phyloP scores from a whole-genome alignment of 805 yeast genomes.

The Saccharomycopsis selenospora region DNA sequence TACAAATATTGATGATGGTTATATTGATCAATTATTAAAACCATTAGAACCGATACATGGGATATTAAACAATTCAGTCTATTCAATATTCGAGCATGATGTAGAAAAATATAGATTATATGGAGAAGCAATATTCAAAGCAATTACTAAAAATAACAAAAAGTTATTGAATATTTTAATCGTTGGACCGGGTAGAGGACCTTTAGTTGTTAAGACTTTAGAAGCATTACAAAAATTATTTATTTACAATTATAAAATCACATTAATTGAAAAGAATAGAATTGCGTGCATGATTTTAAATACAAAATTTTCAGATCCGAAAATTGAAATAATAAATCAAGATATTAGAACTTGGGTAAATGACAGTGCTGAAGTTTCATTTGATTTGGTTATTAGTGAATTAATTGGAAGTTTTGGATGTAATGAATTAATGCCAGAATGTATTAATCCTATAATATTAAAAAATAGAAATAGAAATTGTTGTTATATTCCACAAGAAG shows the following conservation, averaged over 20 bases:
- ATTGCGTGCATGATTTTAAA: background rate
- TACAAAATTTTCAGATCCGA: background rate
- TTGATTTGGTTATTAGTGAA: conserved; percentile 69
- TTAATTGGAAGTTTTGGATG: conserved; percentile 88
- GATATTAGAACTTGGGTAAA: background rate
- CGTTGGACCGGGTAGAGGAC: conserved; percentile 1
- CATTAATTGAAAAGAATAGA: background rate
- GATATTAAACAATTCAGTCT: background rate
- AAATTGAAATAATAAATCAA: background rate
- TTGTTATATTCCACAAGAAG: conserved; percentile 3
- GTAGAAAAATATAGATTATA: background rate
- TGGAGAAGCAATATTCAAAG: background rate
- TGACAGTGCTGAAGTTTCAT: conserved; percentile 13
- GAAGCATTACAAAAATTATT: background rate
- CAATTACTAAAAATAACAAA: background rate
- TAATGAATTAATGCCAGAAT: conserved; percentile 85
- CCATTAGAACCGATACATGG: background rate
- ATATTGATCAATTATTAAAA: background rate
- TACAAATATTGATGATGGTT: background rate
- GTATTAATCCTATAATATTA: conserved; percentile 31
- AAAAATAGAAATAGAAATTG: conserved; percentile 3
- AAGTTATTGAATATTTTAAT: background rate
- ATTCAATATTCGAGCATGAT: background rate
- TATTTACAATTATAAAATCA: background rate
- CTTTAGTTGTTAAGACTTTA: background rate